These are phyloP conservation scores for Dendryphion nanum DNA, from an alignment of 2,329 filamentous ascomycete genomes.

Conservation along the genomic window DNA sequence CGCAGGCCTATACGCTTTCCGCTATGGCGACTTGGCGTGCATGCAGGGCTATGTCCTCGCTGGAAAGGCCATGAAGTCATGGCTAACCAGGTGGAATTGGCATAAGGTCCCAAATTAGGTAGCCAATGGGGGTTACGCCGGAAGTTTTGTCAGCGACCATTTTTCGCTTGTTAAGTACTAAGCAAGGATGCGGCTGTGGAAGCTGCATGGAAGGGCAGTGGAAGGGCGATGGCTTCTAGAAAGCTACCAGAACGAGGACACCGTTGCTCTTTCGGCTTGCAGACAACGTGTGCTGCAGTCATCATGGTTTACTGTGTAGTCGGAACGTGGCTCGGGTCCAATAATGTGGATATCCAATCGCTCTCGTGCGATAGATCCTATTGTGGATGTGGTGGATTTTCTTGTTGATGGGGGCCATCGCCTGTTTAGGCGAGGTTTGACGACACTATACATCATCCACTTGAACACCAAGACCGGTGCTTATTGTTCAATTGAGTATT, in stretches of 20 bases:
- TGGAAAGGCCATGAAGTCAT: constrained; percentile 26
- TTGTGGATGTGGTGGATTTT: no score
- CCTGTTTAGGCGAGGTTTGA: no score
- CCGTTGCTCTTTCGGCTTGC: constrained; percentile 12
- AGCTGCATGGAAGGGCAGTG: background rate
- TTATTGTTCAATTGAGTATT: constrained; percentile 9
- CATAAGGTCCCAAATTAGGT: constrained; percentile 18
- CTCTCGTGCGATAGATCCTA: no score
- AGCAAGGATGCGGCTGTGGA: constrained; percentile 7
- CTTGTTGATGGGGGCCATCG: no score
- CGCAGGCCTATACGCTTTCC: constrained; percentile 11
- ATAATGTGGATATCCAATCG: no score
- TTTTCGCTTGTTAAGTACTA: constrained; percentile 17
- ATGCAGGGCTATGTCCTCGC: constrained; percentile 12
- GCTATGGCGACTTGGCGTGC: constrained; percentile 5
- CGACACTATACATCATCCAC: no score
- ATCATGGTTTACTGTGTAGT: constrained; percentile 11
- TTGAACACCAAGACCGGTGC: no score
- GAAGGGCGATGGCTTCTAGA: constrained; percentile 16
- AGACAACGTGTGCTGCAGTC: constrained; percentile 14
- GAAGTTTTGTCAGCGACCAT: constrained; percentile 30
- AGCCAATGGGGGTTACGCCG: constrained; percentile 13
- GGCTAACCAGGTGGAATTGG: constrained; percentile 4
- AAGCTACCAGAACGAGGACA: constrained; percentile 18
- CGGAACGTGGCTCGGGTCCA: no score